phyloP scores from a whole-genome alignment of 1,284 basidiomycete species.

The Ustilago trichophora region DNA sequence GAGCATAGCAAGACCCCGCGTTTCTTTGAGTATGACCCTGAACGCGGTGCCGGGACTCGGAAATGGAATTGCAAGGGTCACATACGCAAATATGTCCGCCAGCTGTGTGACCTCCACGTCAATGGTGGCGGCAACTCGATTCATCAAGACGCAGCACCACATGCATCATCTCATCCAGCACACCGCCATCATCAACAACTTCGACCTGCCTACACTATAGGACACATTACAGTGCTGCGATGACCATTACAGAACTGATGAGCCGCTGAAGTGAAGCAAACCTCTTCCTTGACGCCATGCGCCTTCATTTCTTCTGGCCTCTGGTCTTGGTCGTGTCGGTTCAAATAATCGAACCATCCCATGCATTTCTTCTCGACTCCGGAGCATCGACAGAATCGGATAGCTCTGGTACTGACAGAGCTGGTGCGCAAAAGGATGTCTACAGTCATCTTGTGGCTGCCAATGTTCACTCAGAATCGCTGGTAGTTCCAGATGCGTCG shows the following conservation, averaged over 20 bases:
- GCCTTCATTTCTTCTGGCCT: constrained; percentile 4
- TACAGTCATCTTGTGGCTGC: no score
- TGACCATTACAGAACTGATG: background rate
- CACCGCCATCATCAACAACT: no score
- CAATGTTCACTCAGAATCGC: background rate
- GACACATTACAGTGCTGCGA: no score
- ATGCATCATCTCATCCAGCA: no score
- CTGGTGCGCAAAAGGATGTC: no score
- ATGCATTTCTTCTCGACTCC: constrained; percentile 19
- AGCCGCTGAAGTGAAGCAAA: background rate
- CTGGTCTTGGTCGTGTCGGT: constrained; percentile 5
- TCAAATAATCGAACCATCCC: constrained; percentile 3
- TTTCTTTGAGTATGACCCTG: no score
- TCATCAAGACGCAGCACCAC: background rate
- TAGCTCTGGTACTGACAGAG: background rate
- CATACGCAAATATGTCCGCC: no score
- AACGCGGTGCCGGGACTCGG: no score
- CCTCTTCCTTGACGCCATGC: constrained; percentile 9
- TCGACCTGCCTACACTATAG: no score
- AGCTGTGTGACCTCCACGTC: constrained; percentile 10
- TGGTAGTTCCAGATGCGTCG: constrained; percentile 6
- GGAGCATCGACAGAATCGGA: background rate
- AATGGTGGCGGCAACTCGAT: background rate
- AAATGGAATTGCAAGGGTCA: no score
- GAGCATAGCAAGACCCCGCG: no score